Evolutionary conservation across 495 filamentous ascomycete species (phyloP).

Genomic region (Penicillium bovifimosum): DNA sequence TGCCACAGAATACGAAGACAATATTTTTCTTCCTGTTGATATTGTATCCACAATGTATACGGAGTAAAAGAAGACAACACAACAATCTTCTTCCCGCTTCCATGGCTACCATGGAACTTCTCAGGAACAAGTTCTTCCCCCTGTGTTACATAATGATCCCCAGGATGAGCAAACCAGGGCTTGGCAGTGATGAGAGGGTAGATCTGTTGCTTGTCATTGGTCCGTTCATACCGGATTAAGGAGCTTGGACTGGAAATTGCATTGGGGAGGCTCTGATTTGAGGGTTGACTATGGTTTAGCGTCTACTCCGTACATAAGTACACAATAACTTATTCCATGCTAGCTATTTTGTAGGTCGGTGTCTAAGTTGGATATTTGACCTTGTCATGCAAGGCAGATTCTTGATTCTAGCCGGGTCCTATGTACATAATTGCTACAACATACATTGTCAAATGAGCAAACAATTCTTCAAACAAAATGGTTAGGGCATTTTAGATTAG

Average conservation of each 20-base stretch:
- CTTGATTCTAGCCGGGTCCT: too few relatives aligned
- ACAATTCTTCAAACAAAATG: too few relatives aligned
- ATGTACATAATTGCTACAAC: too few relatives aligned
- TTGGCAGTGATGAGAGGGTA: slow-evolving; percentile 15
- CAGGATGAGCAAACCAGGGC: slow-evolving; percentile 1
- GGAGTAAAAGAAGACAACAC: not conserved
- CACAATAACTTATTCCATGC: too few relatives aligned
- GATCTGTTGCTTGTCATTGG: slow-evolving; percentile 13
- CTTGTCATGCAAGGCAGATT: too few relatives aligned
- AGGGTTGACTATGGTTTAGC: not conserved
- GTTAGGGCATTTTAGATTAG: not conserved
- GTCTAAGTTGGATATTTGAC: too few relatives aligned
- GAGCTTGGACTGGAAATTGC: not conserved
- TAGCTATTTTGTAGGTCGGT: too few relatives aligned
- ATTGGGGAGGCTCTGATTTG: slow-evolving; percentile 3
- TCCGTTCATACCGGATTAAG: not conserved
- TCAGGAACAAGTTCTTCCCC: slow-evolving; percentile 7
- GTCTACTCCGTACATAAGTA: too few relatives aligned
- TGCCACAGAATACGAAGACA: slow-evolving; percentile 3
- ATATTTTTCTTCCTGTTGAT: too few relatives aligned
- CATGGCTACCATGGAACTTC: slow-evolving; percentile 3
- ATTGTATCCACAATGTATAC: not conserved
- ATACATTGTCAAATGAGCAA: too few relatives aligned
- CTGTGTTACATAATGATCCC: slow-evolving; percentile 25
- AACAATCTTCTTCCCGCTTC: slow-evolving; percentile 6